Conservation (phyloP, 164 flowering plant species). For the Santalum album region DNA sequence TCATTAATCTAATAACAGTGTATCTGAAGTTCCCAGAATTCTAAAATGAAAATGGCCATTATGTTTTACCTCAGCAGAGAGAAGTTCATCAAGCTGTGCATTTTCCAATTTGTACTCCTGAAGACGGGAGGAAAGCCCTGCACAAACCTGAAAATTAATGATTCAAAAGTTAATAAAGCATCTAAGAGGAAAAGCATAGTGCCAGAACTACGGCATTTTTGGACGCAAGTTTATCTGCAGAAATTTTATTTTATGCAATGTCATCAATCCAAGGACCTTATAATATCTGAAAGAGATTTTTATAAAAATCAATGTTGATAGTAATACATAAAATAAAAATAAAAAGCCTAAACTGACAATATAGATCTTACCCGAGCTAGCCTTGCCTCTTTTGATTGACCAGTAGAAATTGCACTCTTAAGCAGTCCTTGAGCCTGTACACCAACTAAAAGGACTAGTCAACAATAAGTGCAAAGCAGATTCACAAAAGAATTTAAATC, state of each 20-base stretch:
- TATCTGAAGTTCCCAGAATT: neutral
- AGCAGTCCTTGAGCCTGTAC: constrained; percentile 94
- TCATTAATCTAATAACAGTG: neutral
- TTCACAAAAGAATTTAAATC: neutral
- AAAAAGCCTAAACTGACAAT: neutral
- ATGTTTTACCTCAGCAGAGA: constrained; percentile 64
- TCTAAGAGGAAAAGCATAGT: neutral
- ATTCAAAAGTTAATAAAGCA: constrained; percentile 3
- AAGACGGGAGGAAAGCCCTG: constrained; percentile 95
- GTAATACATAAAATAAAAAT: too few species aligned
- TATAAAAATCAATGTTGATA: too few species aligned
- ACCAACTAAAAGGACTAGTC: constrained; percentile 26
- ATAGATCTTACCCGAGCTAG: constrained; percentile 72
- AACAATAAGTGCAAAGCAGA: constrained; percentile 7
- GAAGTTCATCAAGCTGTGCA: constrained; percentile 98
- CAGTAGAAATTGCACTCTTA: constrained; percentile 65
- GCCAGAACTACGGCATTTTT: too few species aligned
- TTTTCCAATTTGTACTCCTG: constrained; percentile 97
- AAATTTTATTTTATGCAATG: too few species aligned
- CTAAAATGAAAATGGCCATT: neutral
- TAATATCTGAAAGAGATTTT: too few species aligned
- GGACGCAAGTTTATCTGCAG: too few species aligned
- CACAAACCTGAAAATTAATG: constrained; percentile 60
- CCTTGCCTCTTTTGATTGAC: constrained; percentile 98
- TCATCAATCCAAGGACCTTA: too few species aligned